Conservation (phyloP, 352 stramenopile genomes). For the Phytophthora ohioensis region DNA sequence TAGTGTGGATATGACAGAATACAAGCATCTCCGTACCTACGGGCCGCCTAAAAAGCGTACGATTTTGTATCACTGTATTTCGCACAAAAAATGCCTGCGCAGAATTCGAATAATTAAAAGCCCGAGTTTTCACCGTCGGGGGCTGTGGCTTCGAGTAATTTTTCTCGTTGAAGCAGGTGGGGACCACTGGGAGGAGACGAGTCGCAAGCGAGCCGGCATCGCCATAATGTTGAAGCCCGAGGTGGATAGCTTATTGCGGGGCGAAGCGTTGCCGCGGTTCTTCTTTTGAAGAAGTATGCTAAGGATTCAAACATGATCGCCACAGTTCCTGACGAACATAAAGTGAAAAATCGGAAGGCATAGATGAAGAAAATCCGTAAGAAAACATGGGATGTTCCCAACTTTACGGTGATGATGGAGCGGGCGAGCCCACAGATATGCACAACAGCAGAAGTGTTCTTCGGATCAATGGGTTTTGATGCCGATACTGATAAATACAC, state of each 20-base stretch:
- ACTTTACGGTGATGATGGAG: not conserved
- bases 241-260: not conserved
- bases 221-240: not conserved
- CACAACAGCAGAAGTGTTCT: not conserved
- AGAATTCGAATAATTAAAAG: not conserved
- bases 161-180: not conserved
- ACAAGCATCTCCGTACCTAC: not conserved
- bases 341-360: not conserved
- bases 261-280: not conserved
- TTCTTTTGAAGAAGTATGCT: not conserved
- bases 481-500: not conserved
- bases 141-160: not conserved
- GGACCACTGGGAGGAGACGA: not conserved
- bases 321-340: not conserved
- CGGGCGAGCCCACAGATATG: not conserved
- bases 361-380: not conserved
- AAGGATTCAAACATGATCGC: not conserved
- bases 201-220: not conserved
- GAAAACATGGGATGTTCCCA: not conserved
- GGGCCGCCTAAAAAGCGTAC: not conserved
- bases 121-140: not conserved
- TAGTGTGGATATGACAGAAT: not conserved
- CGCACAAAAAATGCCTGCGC: not conserved
- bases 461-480: not conserved
- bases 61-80: not conserved